Percentiles rank a stretch among this genome's conserved stretches.
These are phyloP conservation scores for Scopulariopsis brevicaulis DNA, from an alignment of 2,329 filamentous ascomycete genomes.

Conservation along the genomic window DNA sequence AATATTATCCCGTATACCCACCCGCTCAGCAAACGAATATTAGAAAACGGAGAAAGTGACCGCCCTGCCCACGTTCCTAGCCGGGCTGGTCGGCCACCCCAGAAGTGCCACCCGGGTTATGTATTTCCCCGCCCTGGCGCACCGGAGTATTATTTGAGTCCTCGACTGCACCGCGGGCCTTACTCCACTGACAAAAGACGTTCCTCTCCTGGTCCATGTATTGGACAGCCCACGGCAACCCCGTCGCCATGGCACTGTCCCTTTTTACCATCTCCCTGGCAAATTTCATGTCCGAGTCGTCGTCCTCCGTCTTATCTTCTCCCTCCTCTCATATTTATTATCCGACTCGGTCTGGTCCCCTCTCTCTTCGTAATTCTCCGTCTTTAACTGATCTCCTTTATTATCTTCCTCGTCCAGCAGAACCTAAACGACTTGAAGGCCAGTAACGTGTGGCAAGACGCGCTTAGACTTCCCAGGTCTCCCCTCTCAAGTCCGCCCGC, in stretches of 20 bases:
- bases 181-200: slow-evolving; percentile 4
- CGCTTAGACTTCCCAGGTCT: too few species aligned
- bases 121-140: too few species aligned
- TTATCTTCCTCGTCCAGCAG: background rate
- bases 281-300: too few species aligned
- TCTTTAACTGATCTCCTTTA: background rate
- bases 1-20: too few species aligned
- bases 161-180: background rate
- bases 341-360: background rate
- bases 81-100: too few species aligned
- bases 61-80: too few species aligned
- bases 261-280: background rate
- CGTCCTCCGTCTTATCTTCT: background rate
- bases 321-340: background rate
- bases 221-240: background rate
- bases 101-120: too few species aligned
- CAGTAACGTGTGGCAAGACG: background rate
- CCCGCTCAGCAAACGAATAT: too few species aligned
- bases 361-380: background rate
- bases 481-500: too few species aligned
- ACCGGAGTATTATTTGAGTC: too few species aligned
- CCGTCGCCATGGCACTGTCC: background rate
- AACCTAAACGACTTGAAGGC: background rate
- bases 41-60: too few species aligned
- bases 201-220: slow-evolving; percentile 1